phyloP scores from a whole-genome alignment of 1,284 basidiomycete genomes.

The Termitomyces sp. region DNA sequence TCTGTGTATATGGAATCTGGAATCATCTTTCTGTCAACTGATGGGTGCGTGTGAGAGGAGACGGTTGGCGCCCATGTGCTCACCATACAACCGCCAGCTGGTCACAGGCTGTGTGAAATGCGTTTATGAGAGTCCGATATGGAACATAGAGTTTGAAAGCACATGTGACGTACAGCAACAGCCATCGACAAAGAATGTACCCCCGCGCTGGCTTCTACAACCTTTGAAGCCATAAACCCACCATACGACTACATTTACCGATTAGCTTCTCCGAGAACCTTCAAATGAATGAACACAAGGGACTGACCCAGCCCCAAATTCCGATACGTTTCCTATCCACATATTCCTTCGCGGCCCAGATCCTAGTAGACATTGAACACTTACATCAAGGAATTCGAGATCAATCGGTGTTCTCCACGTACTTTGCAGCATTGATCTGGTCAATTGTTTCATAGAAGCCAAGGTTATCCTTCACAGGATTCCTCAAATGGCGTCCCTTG shows the following conservation, averaged over 20 bases:
- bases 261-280: conserved; percentile 6
- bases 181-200: conserved; percentile 87
- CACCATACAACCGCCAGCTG: conserved; percentile 82
- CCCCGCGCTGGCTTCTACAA: conserved; percentile 81
- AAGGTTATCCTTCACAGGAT: conserved; percentile 79
- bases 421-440: conserved; percentile 84
- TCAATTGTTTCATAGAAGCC: conserved; percentile 86
- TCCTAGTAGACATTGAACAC: conserved; percentile 36
- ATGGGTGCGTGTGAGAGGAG: background rate
- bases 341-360: conserved; percentile 73
- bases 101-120: conserved; percentile 61
- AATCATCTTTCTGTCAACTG: conserved; percentile 7
- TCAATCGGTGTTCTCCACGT: conserved; percentile 24
- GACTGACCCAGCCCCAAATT: conserved; percentile 90
- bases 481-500: conserved; percentile 79
- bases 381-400: conserved; percentile 11
- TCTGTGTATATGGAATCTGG: conserved; percentile 89
- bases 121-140: conserved; percentile 4
- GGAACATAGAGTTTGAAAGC: background rate
- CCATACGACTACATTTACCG: conserved; percentile 70
- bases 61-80: conserved; percentile 23
- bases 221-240: conserved; percentile 89
- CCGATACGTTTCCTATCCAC: conserved; percentile 83
- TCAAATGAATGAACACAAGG: no score
- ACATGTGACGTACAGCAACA: conserved; percentile 63